Evolutionary conservation across 139 green algal species (phyloP), one percentile per base, ranked within the genome.

Genomic region (Coccomyxa sp.): DNA sequence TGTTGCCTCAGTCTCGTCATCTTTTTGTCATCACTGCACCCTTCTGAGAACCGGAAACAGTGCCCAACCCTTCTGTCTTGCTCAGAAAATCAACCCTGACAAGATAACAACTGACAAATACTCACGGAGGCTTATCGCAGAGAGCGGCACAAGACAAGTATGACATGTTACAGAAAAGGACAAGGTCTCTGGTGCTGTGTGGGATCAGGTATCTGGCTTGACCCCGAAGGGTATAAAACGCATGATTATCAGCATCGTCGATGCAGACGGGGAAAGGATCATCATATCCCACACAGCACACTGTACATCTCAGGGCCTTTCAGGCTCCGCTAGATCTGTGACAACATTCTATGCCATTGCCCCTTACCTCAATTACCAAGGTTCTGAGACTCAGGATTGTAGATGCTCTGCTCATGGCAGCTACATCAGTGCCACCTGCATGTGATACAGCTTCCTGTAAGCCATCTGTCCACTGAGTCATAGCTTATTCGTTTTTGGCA

Each of bases 181-280:
- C 68, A 3, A 14, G 70, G 10, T 24, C 14, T 29, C 50, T 6
- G 33, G 10, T 36, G 16, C 36, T 64, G 50, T 34, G 68, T 34
- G 73, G 79, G 79, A 79, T 83, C 79, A 83, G 79, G 39, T 78
- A 71, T 78, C 74, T 84, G 72, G 72, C 76, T 79, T 81, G 75
- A 37, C 68, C 70, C 74, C 69, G 64, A 29, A 69, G 72, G 75
- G 76, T 44, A 34, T 37, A 50, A 55, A 58, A 39, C 79, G 79
- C 80, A 69, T 55, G 69, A 82, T 78, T 74, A 39, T 34, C 82
- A 84, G 84, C 82, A 85, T 75, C 79, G 75, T 87, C 82, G 82
- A 85, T 87, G n/a, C 82, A 84, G 82, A 80, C 80, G 82, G 82
- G 82, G 82, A 87, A 87, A 87, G 79, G 55, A 69, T 87, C 82